Base-by-base conservation (phyloP, 2,329 filamentous ascomycete genomes). In the Phialophora verrucosa region DNA sequence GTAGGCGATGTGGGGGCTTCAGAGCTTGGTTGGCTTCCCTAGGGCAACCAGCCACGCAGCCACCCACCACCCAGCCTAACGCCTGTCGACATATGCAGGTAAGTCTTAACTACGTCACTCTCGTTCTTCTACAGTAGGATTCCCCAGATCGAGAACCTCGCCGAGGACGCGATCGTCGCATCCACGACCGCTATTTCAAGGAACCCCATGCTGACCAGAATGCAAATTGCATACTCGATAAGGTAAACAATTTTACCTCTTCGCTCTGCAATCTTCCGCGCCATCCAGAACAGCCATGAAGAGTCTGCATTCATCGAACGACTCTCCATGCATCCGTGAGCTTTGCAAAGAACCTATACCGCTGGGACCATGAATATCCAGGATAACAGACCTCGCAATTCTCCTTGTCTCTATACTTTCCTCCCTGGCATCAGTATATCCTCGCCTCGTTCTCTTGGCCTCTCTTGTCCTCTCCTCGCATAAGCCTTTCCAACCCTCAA, bases 131-230 rank as follows among this genome's bases (percentile, higher is more conserved):
- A 7, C 31, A 10, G 1, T 10, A 31, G 31, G 7, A 44, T 31
- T n/a, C 44, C 44, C 57, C 42, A 50, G 42, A 59, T 35, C 31
- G 38, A 50, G 31, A 55, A 17, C 51, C 6, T 8, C 29, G 6
- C 6, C 8, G 29, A 31, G 29, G 29, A 11, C 31, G 27, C 14
- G 42, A 59, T 50, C 44, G 57, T 29, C 31, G 38, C 38, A 20
- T 17, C 27, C 44, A 59, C 17, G 35, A 44, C n/a, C 11, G 31
- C 57, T 51, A 32, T 50, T 59, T 17, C 27, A 51, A 44, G 57
- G 42, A 49, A 59, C 25, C 27, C n/a, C 57, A 17, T 44, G 23
- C 42, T 59, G 44, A 50, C 42, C 23, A 11, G 11, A 50, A 29
- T 51, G 49, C 23, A 51, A 51, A 12, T 29, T 50, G 29, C 42